Evolutionary conservation across 2,329 filamentous ascomycete genomes (phyloP).

Genomic region (Sporothrix protearum): DNA sequence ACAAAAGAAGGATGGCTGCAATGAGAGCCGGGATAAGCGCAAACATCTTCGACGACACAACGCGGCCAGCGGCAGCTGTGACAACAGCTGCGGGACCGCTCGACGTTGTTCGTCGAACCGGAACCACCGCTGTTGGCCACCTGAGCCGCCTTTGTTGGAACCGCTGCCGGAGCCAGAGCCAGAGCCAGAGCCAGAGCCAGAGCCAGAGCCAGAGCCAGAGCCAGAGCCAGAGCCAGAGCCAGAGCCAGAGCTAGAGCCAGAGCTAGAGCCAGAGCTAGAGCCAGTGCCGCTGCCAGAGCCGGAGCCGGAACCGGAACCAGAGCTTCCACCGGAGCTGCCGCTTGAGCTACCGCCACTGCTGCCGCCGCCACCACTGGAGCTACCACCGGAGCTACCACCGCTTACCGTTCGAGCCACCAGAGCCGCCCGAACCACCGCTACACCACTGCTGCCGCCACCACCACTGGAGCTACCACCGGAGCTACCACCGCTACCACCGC

Average conservation of each 20-base stretch:
- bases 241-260: neutral
- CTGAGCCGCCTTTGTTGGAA: neutral
- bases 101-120: conserved; percentile 24
- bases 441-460: neutral
- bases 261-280: neutral
- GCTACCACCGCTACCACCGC: neutral
- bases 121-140: neutral
- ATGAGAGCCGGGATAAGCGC: conserved; percentile 51
- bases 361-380: neutral
- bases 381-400: neutral
- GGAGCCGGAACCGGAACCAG: neutral
- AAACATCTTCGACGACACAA: conserved; percentile 50
- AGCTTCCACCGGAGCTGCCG: neutral
- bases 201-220: neutral
- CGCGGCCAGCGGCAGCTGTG: conserved; percentile 50
- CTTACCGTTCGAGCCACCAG: neutral
- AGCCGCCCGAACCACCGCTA: neutral
- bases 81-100: conserved; percentile 35
- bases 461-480: neutral
- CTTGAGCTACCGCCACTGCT: neutral
- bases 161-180: neutral
- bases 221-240: neutral
- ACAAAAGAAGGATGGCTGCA: conserved; percentile 51
- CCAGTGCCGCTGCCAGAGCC: neutral
- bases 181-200: neutral